phyloP scores from a whole-genome alignment of 257 asterid genomes.

The Mentha longifolia region DNA sequence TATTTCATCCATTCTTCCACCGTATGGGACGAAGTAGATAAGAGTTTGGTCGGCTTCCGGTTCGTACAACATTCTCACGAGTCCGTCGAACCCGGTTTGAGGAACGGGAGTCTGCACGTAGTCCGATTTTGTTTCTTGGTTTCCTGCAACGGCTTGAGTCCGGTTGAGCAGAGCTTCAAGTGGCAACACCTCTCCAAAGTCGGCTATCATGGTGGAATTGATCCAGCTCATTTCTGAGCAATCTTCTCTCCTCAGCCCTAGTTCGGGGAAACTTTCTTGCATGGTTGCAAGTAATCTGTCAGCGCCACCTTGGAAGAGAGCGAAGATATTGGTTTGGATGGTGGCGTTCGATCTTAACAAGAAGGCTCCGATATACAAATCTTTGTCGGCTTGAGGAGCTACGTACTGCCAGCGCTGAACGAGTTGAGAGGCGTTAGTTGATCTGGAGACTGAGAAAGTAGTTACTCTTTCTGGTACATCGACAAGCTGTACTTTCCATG shows the following conservation, averaged over 20 bases:
- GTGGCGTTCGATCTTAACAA: slow-evolving; percentile 13
- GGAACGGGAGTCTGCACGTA: slow-evolving; percentile 42
- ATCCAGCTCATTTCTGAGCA: slow-evolving; percentile 45
- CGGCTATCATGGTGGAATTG: slow-evolving; percentile 28
- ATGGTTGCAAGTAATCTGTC: slow-evolving; percentile 30
- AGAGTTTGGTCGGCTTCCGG: too few relatives aligned
- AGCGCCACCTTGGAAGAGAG: slow-evolving; percentile 40
- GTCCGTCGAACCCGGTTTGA: slow-evolving; percentile 19
- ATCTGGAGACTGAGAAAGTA: not conserved
- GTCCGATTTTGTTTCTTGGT: slow-evolving; percentile 41
- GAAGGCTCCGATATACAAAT: slow-evolving; percentile 23
- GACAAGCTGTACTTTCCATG: slow-evolving; percentile 37
- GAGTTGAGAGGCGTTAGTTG: not conserved
- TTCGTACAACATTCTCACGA: too few relatives aligned
- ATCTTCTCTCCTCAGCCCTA: slow-evolving; percentile 40
- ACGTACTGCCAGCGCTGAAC: slow-evolving; percentile 38
- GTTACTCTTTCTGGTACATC: slow-evolving; percentile 25
- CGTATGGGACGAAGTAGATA: too few relatives aligned
- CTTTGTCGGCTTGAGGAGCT: slow-evolving; percentile 23
- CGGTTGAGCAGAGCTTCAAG: slow-evolving; percentile 28
- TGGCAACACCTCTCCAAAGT: too few relatives aligned
- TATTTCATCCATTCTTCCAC: too few relatives aligned
- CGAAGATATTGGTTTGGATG: slow-evolving; percentile 17
- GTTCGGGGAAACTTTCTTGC: slow-evolving; percentile 39
- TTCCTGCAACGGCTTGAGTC: not conserved